These are phyloP conservation scores for Chytridiales sp. DNA, from an alignment of 371 early-diverging fungal genomes.

Conservation along the genomic window DNA sequence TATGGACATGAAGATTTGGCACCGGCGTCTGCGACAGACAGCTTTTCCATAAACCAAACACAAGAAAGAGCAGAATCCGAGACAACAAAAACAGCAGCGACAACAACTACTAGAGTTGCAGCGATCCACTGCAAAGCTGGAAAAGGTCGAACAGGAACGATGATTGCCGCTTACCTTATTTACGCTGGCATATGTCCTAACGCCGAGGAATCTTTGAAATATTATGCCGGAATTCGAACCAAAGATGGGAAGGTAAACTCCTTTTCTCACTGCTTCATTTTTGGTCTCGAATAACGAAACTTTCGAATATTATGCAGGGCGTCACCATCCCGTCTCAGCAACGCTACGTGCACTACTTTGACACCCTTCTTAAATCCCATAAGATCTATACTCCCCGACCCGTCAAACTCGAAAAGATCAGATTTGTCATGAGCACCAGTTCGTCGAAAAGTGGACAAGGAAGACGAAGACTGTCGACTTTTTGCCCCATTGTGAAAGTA, in stretches of 20 bases:
- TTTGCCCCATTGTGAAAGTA: too few species aligned
- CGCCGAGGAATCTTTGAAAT: slow-evolving; percentile 55
- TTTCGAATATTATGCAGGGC: slow-evolving; percentile 43
- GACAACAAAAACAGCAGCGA: too few species aligned
- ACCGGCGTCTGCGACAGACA: too few species aligned
- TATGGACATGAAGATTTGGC: too few species aligned
- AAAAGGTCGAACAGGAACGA: slow-evolving; percentile 74
- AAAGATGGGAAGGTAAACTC: slow-evolving; percentile 39
- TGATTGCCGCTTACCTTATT: slow-evolving; percentile 62
- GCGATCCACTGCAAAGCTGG: slow-evolving; percentile 80
- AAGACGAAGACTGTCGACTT: too few species aligned
- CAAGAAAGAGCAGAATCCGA: too few species aligned
- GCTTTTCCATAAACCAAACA: too few species aligned
- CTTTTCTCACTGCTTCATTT: neutral
- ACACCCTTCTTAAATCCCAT: slow-evolving; percentile 36
- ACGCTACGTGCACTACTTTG: slow-evolving; percentile 63
- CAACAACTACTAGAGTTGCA: slow-evolving; percentile 54
- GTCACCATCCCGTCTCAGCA: slow-evolving; percentile 68
- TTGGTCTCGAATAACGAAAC: neutral
- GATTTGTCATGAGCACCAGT: too few species aligned
- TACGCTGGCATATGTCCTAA: slow-evolving; percentile 41
- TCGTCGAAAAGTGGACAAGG: too few species aligned
- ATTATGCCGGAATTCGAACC: slow-evolving; percentile 60
- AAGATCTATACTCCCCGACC: too few species aligned
- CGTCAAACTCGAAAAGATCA: too few species aligned